Conservation (phyloP, 2,329 filamentous ascomycete genomes). For the Trichophyton equinum region DNA sequence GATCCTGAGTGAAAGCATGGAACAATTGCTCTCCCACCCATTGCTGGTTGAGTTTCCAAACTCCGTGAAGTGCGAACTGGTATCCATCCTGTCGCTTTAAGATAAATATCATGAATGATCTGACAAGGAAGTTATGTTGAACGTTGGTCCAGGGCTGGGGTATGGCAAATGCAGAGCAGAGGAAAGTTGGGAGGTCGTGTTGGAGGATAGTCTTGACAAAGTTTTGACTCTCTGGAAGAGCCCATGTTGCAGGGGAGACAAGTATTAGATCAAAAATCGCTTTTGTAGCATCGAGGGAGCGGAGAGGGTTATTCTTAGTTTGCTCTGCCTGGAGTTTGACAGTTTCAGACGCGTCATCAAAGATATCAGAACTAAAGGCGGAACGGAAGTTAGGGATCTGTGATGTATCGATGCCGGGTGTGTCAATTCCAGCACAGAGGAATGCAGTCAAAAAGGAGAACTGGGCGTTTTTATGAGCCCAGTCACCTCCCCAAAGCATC, state of each 20-base stretch:
- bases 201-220: slow-evolving; percentile 51
- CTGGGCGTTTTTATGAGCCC: slow-evolving; percentile 77
- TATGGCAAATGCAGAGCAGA: slow-evolving; percentile 37
- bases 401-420: slow-evolving; percentile 53
- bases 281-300: slow-evolving; percentile 71
- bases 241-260: slow-evolving; percentile 45
- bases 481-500: slow-evolving; percentile 74
- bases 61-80: slow-evolving; percentile 77
- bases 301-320: slow-evolving; percentile 72
- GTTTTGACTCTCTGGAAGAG: slow-evolving; percentile 42
- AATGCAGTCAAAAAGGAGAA: slow-evolving; percentile 89
- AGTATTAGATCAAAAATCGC: slow-evolving; percentile 53
- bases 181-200: slow-evolving; percentile 37
- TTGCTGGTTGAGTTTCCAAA: slow-evolving; percentile 80
- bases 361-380: slow-evolving; percentile 58
- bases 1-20: slow-evolving; percentile 59
- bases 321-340: slow-evolving; percentile 48
- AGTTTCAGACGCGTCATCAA: slow-evolving; percentile 47
- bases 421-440: slow-evolving; percentile 49
- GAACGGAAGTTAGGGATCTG: slow-evolving; percentile 70
- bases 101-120: slow-evolving; percentile 65
- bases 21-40: slow-evolving; percentile 77
- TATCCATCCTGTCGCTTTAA: slow-evolving; percentile 64
- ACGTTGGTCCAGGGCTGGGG: slow-evolving; percentile 38
- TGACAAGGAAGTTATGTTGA: slow-evolving; percentile 38